Conservation (phyloP, 345 rosid species). For the Kernera saxatilis region DNA sequence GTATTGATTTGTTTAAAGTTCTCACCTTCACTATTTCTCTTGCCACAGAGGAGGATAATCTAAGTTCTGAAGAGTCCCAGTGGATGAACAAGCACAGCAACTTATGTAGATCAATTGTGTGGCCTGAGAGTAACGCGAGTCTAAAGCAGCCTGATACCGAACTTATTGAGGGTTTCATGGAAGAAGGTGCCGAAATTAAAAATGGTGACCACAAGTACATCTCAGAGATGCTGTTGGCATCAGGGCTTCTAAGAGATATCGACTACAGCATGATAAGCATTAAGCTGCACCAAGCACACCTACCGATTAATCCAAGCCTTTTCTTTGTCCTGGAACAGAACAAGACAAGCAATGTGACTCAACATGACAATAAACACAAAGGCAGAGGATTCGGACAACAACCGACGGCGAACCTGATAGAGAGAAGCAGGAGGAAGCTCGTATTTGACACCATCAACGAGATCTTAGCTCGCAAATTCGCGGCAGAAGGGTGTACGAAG, state of each 20-base stretch:
- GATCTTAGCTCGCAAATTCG: constrained; percentile 44
- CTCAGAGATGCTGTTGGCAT: constrained; percentile 50
- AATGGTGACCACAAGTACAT: constrained; percentile 60
- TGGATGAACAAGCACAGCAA: constrained; percentile 31
- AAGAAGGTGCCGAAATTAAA: constrained; percentile 26
- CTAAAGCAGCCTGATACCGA: constrained; percentile 23
- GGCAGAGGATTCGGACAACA: constrained; percentile 28
- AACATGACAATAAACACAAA: constrained; percentile 26
- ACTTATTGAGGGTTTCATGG: constrained; percentile 20
- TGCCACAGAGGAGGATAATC: constrained; percentile 46
- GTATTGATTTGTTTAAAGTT: neutral
- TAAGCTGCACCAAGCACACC: constrained; percentile 48
- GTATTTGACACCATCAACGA: constrained; percentile 71
- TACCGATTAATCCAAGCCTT: constrained; percentile 49
- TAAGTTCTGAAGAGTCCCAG: constrained; percentile 38
- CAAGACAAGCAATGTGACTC: constrained; percentile 32
- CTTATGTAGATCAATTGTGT: constrained; percentile 32
- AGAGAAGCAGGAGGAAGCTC: constrained; percentile 55
- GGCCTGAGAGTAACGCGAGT: constrained; percentile 32
- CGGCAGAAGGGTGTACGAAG: constrained; percentile 33
- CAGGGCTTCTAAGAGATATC: constrained; percentile 54
- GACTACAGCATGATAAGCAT: constrained; percentile 36
- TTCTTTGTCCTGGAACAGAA: constrained; percentile 58
- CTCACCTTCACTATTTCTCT: constrained; percentile 25
- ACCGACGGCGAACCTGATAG: constrained; percentile 25